Percentiles rank a stretch among this genome's conserved stretches.
Conservation (phyloP, 768 basidiomycete genomes). For the Xerocomus potaroensis region DNA sequence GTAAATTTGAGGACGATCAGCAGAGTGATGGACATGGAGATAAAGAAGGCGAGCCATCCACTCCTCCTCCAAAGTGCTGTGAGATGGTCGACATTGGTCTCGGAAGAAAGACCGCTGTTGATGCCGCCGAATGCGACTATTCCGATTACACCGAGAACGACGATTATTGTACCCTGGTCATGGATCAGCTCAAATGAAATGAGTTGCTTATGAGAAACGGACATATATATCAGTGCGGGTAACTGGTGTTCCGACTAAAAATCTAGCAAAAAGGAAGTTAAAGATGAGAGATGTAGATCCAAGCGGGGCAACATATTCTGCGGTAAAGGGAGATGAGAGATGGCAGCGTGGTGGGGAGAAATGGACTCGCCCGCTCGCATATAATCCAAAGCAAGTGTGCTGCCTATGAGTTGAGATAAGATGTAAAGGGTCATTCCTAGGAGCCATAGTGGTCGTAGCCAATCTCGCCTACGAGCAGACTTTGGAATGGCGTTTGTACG, state of each 20-base stretch:
- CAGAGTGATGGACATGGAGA: conserved; percentile 70
- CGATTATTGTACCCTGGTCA: conserved; percentile 71
- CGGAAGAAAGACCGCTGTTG: conserved; percentile 70
- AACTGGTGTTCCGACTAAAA: conserved; percentile 82
- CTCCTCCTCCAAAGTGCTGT: conserved; percentile 80
- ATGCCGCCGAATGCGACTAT: conserved; percentile 86
- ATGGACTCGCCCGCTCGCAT: conserved; percentile 68
- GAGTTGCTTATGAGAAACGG: conserved; percentile 7
- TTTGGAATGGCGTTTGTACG: conserved; percentile 75
- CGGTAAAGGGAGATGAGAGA: conserved; percentile 12
- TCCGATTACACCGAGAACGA: conserved; percentile 80
- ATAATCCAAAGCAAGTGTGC: conserved; percentile 81
- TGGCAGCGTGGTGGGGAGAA: neutral
- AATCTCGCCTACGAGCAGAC: conserved; percentile 67
- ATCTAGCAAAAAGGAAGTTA: conserved; percentile 92
- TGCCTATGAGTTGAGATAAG: conserved; percentile 82
- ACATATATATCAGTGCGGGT: conserved; percentile 81
- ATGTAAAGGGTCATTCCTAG: conserved; percentile 94
- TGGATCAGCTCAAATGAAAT: conserved; percentile 1
- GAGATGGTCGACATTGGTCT: conserved; percentile 71
- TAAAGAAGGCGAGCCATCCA: conserved; percentile 91
- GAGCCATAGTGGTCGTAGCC: conserved; percentile 83
- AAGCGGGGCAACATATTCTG: conserved; percentile 94
- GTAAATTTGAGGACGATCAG: conserved; percentile 63
- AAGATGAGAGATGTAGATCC: conserved; percentile 93